Base-by-base conservation (phyloP, 352 stramenopile species). In the Plasmopara muralis region DNA sequence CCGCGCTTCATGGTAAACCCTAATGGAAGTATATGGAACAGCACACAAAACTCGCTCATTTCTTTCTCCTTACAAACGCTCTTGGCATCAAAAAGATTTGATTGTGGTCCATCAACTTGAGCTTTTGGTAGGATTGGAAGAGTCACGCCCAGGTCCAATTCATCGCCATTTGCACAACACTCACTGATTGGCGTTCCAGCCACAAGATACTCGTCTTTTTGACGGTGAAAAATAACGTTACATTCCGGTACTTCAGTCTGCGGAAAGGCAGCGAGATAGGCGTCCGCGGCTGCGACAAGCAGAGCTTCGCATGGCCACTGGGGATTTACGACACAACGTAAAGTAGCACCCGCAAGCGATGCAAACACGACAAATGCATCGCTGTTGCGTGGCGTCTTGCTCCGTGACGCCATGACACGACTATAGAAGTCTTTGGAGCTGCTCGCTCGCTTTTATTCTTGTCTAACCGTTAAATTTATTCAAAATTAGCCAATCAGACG, bases 1-100 rank as follows among this genome's bases (percentile, higher is more conserved):
- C 81, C 75, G 41, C 87, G 76, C 56, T 89, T 89, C 65, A 95
- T 77, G 5, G 82, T 92, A 50, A 95, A 93, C 7, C 84, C 84
- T 15, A 95, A 68, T 38, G 84, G 84, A 12, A 93, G 73, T 30
- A 79, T 83, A 63, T 95, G 82, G 55, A 95, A 95, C 34, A 89
- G 52, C 47, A 95, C 66, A 18, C 67, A 66, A 50, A 95, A 93
- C 50, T 87, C 79, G 48, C 54, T 85, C 31, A 35, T 12, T 35
- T 35, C 31, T 35, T 12, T 12, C 10, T 35, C 20, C 20, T 25
- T 25, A 1, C 3, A 3, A 25, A 25, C 20, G 20, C 20, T 1
- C 20, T 25, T 25, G 20, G 20, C 20, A 25, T 25, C 20, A 25
- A 3, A 25, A 25, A 25, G 20, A 25, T 25, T 25, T 25, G 20